Conservation (phyloP, 768 basidiomycete species). For the Leccinum disarticulatum region DNA sequence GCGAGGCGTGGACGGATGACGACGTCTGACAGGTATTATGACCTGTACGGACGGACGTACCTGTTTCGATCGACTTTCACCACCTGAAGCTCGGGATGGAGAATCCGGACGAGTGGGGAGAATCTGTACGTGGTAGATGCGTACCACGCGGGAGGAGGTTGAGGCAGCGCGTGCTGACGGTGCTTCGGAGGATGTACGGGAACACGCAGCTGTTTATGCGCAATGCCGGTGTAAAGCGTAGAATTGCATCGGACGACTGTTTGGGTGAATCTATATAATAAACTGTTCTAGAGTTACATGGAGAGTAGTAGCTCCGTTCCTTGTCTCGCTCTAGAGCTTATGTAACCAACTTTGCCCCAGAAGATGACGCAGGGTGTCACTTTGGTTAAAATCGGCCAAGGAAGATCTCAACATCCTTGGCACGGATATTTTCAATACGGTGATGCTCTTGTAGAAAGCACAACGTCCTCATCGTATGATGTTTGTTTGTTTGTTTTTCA, state of each 20-base stretch:
- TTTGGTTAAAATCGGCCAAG: too few species aligned
- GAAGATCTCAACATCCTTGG: too few species aligned
- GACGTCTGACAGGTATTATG: conserved; percentile 55
- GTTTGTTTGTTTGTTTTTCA: too few species aligned
- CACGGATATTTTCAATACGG: too few species aligned
- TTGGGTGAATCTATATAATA: conserved; percentile 16
- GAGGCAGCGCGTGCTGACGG: not conserved
- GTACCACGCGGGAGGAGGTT: conserved; percentile 69
- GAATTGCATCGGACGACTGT: conserved; percentile 49
- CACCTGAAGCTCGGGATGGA: conserved; percentile 46
- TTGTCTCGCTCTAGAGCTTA: too few species aligned
- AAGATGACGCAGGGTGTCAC: too few species aligned
- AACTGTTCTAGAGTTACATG: too few species aligned
- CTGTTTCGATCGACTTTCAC: conserved; percentile 83
- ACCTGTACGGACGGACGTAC: conserved; percentile 73
- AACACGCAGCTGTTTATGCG: conserved; percentile 48
- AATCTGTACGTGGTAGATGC: conserved; percentile 72
- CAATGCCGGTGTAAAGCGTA: conserved; percentile 51
- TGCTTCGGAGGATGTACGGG: conserved; percentile 11
- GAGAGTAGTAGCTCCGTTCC: too few species aligned
- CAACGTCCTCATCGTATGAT: too few species aligned
- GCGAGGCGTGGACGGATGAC: not conserved
- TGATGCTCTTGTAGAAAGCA: too few species aligned
- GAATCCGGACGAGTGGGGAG: conserved; percentile 22
- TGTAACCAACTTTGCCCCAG: too few species aligned